Conservation (phyloP, 305 asterid species). For the Solanum hybrid region DNA sequence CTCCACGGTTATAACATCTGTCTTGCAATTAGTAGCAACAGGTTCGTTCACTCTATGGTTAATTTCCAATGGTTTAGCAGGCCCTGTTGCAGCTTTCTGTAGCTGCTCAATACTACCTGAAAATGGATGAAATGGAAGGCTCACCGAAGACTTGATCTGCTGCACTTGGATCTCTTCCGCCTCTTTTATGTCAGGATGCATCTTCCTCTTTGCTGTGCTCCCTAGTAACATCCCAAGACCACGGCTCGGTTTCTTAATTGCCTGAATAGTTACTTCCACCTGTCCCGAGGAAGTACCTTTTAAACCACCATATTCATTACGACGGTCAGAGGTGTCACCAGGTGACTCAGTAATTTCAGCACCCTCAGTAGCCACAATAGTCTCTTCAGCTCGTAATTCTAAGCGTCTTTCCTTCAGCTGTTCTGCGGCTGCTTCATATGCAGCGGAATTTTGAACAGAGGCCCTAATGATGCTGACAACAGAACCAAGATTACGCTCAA, state of each 20-base stretch:
- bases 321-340: constrained; percentile 11
- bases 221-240: constrained; percentile 83
- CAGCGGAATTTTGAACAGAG: constrained; percentile 66
- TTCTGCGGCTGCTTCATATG: constrained; percentile 64
- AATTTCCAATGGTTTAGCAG: constrained; percentile 21
- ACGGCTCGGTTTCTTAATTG: constrained; percentile 68
- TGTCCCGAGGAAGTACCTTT: constrained; percentile 8
- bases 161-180: constrained; percentile 52
- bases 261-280: constrained; percentile 67
- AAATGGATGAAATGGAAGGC: constrained; percentile 69
- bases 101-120: constrained; percentile 26
- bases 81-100: constrained; percentile 22
- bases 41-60: constrained; percentile 19
- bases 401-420: constrained; percentile 46
- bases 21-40: constrained; percentile 18
- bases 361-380: constrained; percentile 30
- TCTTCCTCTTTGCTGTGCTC: constrained; percentile 61
- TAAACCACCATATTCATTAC: constrained; percentile 15
- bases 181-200: constrained; percentile 43
- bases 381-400: constrained; percentile 41
- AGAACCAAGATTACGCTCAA: constrained; percentile 73
- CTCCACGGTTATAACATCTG: constrained; percentile 37
- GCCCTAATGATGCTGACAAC: constrained; percentile 71
- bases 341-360: constrained; percentile 37
- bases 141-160: constrained; percentile 68